phyloP scores from a whole-genome alignment of 2,329 filamentous ascomycete genomes.

The Verruconis gallopava region DNA sequence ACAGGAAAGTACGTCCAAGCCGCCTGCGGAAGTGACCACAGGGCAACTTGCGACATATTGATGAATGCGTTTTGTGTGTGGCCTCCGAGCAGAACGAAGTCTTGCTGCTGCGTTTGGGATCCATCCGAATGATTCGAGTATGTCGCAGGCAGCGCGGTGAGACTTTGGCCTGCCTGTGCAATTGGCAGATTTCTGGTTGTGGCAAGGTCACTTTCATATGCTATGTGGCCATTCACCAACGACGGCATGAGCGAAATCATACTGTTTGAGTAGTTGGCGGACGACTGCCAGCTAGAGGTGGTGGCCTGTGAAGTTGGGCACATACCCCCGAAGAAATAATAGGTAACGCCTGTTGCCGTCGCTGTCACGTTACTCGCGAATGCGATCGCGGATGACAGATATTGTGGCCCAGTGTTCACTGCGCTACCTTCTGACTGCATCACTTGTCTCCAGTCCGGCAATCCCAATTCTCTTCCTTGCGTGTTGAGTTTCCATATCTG shows the following conservation, averaged over 20 bases:
- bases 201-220: slow-evolving; percentile 28
- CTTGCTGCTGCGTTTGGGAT: slow-evolving; percentile 56
- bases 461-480: slow-evolving; percentile 28
- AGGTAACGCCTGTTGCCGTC: slow-evolving; percentile 14
- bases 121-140: slow-evolving; percentile 53
- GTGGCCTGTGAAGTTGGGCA: slow-evolving; percentile 44
- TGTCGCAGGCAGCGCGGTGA: slow-evolving; percentile 60
- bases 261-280: slow-evolving; percentile 64
- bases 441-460: slow-evolving; percentile 43
- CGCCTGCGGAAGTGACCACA: slow-evolving; percentile 77
- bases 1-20: slow-evolving; percentile 64
- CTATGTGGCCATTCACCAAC: neutral
- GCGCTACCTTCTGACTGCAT: slow-evolving; percentile 24
- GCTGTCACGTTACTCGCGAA: slow-evolving; percentile 51
- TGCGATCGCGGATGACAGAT: slow-evolving; percentile 46
- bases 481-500: slow-evolving; percentile 57
- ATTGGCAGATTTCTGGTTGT: slow-evolving; percentile 51
- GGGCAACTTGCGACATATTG: slow-evolving; percentile 82
- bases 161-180: slow-evolving; percentile 74
- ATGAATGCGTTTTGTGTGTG: slow-evolving; percentile 76
- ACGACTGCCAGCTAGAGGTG: slow-evolving; percentile 45
- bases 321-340: slow-evolving; percentile 85
- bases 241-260: slow-evolving; percentile 56
- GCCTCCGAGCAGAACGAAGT: slow-evolving; percentile 72
- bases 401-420: slow-evolving; percentile 37